Evolutionary conservation across 192 early-diverging fungal species (phyloP).

Genomic region (Dispira simplex): DNA sequence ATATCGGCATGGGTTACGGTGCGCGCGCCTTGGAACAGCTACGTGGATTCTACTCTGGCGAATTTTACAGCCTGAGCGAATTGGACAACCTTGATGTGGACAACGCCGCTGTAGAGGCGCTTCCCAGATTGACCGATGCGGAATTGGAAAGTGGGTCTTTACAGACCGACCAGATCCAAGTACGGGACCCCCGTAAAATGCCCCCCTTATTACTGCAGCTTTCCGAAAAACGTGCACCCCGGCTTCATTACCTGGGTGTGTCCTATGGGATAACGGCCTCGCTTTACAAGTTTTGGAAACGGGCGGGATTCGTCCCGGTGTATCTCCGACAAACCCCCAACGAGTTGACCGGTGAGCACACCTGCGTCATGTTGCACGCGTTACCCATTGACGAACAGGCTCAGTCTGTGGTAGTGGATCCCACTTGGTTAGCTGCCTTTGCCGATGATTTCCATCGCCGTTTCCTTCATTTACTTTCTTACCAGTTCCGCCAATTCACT

Average conservation of each 20-base stretch:
- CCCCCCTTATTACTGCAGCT: slow-evolving; percentile 82
- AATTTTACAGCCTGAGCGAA: slow-evolving; percentile 48
- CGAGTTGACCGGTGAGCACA: slow-evolving; percentile 95
- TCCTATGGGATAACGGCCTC: slow-evolving; percentile 79
- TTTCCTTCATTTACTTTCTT: slow-evolving; percentile 77
- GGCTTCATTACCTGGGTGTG: slow-evolving; percentile 92
- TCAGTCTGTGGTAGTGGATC: slow-evolving; percentile 28
- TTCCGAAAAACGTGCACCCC: slow-evolving; percentile 58
- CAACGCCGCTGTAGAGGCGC: slow-evolving; percentile 29
- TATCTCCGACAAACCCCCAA: slow-evolving; percentile 96
- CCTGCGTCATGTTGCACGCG: slow-evolving; percentile 90
- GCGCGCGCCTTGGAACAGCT: slow-evolving; percentile 71
- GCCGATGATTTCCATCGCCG: slow-evolving; percentile 81
- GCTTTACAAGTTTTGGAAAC: slow-evolving; percentile 96
- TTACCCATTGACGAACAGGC: slow-evolving; percentile 29
- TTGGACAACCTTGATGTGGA: slow-evolving; percentile 29
- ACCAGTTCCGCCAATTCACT: slow-evolving; percentile 73
- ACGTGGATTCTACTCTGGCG: slow-evolving; percentile 75
- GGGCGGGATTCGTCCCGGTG: slow-evolving; percentile 74
- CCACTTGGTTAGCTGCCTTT: slow-evolving; percentile 79
- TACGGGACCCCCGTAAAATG: slow-evolving; percentile 81
- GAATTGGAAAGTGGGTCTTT: slow-evolving; percentile 36
- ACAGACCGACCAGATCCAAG: slow-evolving; percentile 56
- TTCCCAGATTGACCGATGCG: slow-evolving; percentile 36
- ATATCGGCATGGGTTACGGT: slow-evolving; percentile 96